Evolutionary conservation across 306 rosid species (phyloP), one percentile per base, ranked within the genome.

Genomic region (Quercus berberidifolia): DNA sequence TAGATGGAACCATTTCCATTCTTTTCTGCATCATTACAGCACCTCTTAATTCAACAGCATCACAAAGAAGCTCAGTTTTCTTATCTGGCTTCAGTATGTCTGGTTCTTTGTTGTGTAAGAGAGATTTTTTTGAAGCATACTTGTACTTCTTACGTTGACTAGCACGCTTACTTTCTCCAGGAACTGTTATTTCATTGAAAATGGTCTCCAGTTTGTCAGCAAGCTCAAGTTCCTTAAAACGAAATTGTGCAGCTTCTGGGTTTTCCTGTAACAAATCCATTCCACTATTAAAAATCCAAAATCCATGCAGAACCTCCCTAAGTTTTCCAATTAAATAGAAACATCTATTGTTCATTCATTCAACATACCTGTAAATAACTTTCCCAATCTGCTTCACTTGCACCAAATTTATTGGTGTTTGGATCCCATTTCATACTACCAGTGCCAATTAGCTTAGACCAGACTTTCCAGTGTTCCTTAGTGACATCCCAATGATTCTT

Each of bases 401-500:
- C 93, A 38, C 82, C 86, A 80, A 91, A 88, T 68, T 26, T 74
- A 26, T 75, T 75, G 64, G 54, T 83, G 58, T 75, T 70, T 72
- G 87, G 89, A 82, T 91, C 83, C 92, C 95, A 91, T 55, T 88
- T 89, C 93, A 91, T 87, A 62, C 80, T 79, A 78, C 54, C 52
- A 72, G 96, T 87, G 87, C 85, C 77, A 71, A 86, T 72, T 67
- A 88, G 89, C 83, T 89, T 88, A 79, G 82, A 77, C 92, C 94
- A 91, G 76, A 79, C 68, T 85, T 74, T 89, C 94, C 97, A 86
- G 67, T 86, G 92, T 75, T 86, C 90, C 86, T 88, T 91, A 2
- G 89, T 88, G 79, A 71, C 55, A 82, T 89, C 90, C 91, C 97
- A 89, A 78, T 88, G 93, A 85, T 91, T 91, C 91, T 91, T 91